A percentile compares a stretch with the other conserved stretches of the same genome.
These are phyloP conservation scores for Penicillium sumatraense DNA, from an alignment of 2,329 filamentous ascomycete species.

Conservation along the genomic window DNA sequence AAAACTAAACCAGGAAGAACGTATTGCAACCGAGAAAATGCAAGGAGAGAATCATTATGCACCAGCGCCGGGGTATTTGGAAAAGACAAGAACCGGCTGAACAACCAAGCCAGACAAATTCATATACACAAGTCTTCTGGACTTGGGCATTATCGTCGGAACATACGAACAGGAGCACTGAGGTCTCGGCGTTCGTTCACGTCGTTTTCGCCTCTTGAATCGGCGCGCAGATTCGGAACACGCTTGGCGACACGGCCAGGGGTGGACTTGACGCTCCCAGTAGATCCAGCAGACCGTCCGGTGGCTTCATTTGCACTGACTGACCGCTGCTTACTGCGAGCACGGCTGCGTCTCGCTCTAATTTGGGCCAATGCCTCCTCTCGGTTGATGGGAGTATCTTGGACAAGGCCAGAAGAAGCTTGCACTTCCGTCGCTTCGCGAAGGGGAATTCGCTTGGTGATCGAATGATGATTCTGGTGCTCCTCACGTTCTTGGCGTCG, in stretches of 20 bases:
- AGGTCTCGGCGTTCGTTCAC: conserved; percentile 40
- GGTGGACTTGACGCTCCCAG: conserved; percentile 30
- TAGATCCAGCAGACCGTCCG: conserved; percentile 30
- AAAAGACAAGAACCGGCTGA: conserved; percentile 24
- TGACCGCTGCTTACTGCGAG: conserved; percentile 49
- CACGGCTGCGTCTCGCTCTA: conserved; percentile 50
- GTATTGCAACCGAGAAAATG: conserved; percentile 8
- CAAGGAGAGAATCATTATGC: conserved; percentile 16
- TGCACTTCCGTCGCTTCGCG: conserved; percentile 31
- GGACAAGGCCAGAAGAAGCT: conserved; percentile 33
- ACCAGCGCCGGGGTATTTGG: conserved; percentile 35
- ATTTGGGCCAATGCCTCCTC: conserved; percentile 56
- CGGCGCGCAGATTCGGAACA: conserved; percentile 39
- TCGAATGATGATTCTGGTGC: conserved; percentile 24
- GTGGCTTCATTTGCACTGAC: conserved; percentile 45
- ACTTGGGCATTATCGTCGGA: conserved; percentile 26
- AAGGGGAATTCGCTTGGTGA: conserved; percentile 38
- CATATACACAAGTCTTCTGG: conserved; percentile 7
- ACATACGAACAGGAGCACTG: conserved; percentile 43
- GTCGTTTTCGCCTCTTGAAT: conserved; percentile 33
- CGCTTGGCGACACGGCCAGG: conserved; percentile 34
- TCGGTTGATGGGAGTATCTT: conserved; percentile 50
- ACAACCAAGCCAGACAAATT: conserved; percentile 19
- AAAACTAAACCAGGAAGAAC: background rate
- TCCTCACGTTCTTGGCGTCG: conserved; percentile 15